Percentiles rank a stretch among this genome's conserved stretches.
These are phyloP conservation scores for Trypanosoma theileri DNA, from an alignment of 208 protist species.

Conservation along the genomic window DNA sequence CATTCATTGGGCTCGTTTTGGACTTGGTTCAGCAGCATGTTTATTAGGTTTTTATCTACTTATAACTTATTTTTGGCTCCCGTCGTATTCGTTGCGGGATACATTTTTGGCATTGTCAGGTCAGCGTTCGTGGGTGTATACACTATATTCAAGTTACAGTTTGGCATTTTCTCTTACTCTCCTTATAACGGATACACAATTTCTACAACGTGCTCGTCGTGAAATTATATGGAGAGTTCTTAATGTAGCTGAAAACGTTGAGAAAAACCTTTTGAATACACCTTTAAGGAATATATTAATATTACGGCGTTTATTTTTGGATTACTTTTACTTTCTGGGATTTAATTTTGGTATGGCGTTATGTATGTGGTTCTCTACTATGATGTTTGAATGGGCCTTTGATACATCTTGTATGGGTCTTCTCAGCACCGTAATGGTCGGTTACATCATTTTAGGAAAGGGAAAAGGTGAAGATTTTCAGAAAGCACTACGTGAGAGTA, in stretches of 20 bases:
- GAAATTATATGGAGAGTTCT: slow-evolving; percentile 9
- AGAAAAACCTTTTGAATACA: slow-evolving; percentile 14
- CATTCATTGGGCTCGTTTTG: slow-evolving; percentile 15
- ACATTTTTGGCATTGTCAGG: slow-evolving; percentile 8
- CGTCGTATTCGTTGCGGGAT: slow-evolving; percentile 20
- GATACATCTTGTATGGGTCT: slow-evolving; percentile 25
- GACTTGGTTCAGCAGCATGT: neutral
- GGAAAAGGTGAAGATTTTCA: slow-evolving; percentile 17
- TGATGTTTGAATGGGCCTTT: slow-evolving; percentile 40
- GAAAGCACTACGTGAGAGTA: slow-evolving; percentile 17
- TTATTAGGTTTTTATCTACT: slow-evolving; percentile 11
- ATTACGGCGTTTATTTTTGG: slow-evolving; percentile 11
- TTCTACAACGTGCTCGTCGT: slow-evolving; percentile 13
- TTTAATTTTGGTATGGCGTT: slow-evolving; percentile 51
- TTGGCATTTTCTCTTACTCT: slow-evolving; percentile 27
- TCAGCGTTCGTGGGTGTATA: slow-evolving; percentile 20
- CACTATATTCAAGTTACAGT: slow-evolving; percentile 26
- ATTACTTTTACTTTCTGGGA: slow-evolving; percentile 57
- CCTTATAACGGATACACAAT: slow-evolving; percentile 19
- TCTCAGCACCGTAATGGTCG: slow-evolving; percentile 26
- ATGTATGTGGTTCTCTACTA: slow-evolving; percentile 43
- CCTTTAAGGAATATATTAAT: neutral
- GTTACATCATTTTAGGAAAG: slow-evolving; percentile 33
- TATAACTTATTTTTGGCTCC: slow-evolving; percentile 17
- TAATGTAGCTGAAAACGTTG: neutral